A percentile compares a stretch with the other conserved stretches of the same genome.
Conservation (phyloP, 1,139 yeast genomes). For the Martiniozyma asiatica region DNA sequence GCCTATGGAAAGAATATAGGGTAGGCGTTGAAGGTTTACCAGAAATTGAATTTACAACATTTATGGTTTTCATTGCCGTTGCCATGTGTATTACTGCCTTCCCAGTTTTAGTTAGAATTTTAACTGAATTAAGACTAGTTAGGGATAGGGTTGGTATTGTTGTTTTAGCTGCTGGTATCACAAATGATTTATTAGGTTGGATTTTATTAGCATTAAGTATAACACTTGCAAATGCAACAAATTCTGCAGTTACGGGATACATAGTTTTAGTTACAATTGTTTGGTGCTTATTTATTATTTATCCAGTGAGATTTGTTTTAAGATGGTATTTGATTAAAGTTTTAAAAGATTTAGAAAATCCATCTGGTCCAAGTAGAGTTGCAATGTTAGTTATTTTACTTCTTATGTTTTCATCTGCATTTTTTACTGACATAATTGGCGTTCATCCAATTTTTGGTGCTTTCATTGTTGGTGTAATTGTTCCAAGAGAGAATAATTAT, state of each 20-base stretch:
- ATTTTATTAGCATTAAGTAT: conserved; percentile 62
- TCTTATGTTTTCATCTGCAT: conserved; percentile 50
- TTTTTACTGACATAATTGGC: conserved; percentile 70
- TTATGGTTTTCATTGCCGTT: conserved; percentile 66
- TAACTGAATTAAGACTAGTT: conserved; percentile 58
- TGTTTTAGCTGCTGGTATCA: conserved; percentile 70
- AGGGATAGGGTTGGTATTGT: conserved; percentile 69
- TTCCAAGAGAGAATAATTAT: conserved; percentile 69
- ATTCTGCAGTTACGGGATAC: conserved; percentile 56
- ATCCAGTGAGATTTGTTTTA: conserved; percentile 42
- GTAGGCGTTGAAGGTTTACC: conserved; percentile 22
- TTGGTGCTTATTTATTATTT: conserved; percentile 50
- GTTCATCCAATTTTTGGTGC: conserved; percentile 65
- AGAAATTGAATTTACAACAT: conserved; percentile 51
- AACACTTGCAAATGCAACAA: conserved; percentile 56
- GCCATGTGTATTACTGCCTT: conserved; percentile 77
- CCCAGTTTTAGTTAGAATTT: conserved; percentile 70
- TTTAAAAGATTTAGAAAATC: conserved; percentile 34
- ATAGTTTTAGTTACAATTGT: conserved; percentile 53
- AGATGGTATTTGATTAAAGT: conserved; percentile 26
- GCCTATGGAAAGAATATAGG: conserved; percentile 47
- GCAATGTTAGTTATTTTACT: conserved; percentile 44
- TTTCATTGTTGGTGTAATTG: conserved; percentile 60
- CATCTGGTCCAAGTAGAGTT: conserved; percentile 53
- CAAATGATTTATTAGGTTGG: conserved; percentile 78